A percentile compares a stretch with the other conserved stretches of the same genome.
Evolutionary conservation across 2,329 filamentous ascomycete species (phyloP).

Genomic region (Hypocreales sp.): DNA sequence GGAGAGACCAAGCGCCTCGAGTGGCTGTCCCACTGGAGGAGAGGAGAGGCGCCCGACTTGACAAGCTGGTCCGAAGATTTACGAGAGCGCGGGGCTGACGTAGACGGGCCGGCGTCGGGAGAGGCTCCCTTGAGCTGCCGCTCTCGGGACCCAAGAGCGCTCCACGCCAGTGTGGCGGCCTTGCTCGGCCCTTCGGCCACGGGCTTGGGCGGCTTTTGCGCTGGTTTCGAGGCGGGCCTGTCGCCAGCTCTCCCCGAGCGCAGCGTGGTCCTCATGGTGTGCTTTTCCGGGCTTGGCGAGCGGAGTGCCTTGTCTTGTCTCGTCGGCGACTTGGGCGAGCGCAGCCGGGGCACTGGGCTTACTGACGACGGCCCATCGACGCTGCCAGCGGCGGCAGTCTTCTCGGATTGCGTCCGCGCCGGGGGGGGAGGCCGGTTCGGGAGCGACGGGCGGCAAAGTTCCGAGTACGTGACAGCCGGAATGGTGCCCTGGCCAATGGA

Average conservation of each 20-base stretch:
- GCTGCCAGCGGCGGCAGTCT: slow-evolving; percentile 16
- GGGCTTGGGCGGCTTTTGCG: slow-evolving; percentile 24
- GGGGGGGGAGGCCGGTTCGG: slow-evolving; percentile 41
- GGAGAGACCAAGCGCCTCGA: slow-evolving; percentile 32
- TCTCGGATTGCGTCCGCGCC: slow-evolving; percentile 36
- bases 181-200: slow-evolving; percentile 41
- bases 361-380: slow-evolving; percentile 5
- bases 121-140: slow-evolving; percentile 12
- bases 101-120: slow-evolving; percentile 9
- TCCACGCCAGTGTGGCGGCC: slow-evolving; percentile 50
- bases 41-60: slow-evolving; percentile 15
- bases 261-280: slow-evolving; percentile 46
- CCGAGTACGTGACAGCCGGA: slow-evolving; percentile 62
- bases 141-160: slow-evolving; percentile 25
- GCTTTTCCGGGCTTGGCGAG: slow-evolving; percentile 43
- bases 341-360: too few relatives aligned
- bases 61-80: slow-evolving; percentile 16
- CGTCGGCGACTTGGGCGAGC: slow-evolving; percentile 15
- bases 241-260: slow-evolving; percentile 31
- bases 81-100: slow-evolving; percentile 8
- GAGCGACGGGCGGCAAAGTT: slow-evolving; percentile 56
- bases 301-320: slow-evolving; percentile 24
- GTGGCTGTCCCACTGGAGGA: slow-evolving; percentile 37
- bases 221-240: slow-evolving; percentile 20
- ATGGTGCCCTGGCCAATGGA: slow-evolving; percentile 74